These are phyloP conservation scores for Thermothielavioides terrestris DNA, from an alignment of 495 filamentous ascomycete genomes.

Conservation along the genomic window DNA sequence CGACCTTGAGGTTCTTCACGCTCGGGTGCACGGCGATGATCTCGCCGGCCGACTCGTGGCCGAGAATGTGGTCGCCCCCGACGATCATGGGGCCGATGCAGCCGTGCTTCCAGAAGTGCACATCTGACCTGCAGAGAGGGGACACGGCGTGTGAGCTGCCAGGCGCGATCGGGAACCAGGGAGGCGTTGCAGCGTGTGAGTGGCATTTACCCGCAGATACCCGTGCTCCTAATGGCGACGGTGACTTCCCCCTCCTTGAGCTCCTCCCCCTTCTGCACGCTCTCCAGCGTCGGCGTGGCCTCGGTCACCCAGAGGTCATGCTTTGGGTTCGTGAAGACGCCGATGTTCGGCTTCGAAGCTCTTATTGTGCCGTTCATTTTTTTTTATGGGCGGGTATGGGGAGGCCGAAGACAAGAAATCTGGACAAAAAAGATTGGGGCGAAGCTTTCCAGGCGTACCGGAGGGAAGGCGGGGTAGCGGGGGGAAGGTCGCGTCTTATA, in stretches of 20 bases:
- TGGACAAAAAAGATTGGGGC: background rate
- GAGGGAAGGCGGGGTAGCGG: constrained; percentile 9
- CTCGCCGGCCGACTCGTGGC: constrained; percentile 84
- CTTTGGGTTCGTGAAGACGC: constrained; percentile 85
- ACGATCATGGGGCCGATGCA: constrained; percentile 95
- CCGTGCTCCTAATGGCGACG: constrained; percentile 77
- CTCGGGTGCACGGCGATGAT: constrained; percentile 72
- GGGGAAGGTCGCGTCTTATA: constrained; percentile 9
- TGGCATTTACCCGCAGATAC: constrained; percentile 73
- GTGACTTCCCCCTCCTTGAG: constrained; percentile 77
- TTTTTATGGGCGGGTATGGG: too few relatives aligned
- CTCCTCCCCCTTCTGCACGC: constrained; percentile 57
- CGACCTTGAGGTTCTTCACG: constrained; percentile 63
- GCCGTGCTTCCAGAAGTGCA: constrained; percentile 93
- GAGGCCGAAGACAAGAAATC: background rate
- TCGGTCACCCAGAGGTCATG: constrained; percentile 88
- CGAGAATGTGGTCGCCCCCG: constrained; percentile 74
- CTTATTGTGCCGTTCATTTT: constrained; percentile 11
- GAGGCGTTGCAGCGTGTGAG: too few relatives aligned
- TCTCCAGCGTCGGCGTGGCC: constrained; percentile 64
- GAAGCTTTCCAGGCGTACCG: background rate
- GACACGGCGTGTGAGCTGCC: constrained; percentile 9
- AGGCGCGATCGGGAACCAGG: too few relatives aligned
- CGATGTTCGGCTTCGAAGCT: constrained; percentile 72
- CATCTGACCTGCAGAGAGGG: constrained; percentile 58